Evolutionary conservation across 78 protist genomes (phyloP), one percentile per base, ranked within the genome.

Genomic region (Speleostelium caveatum): DNA sequence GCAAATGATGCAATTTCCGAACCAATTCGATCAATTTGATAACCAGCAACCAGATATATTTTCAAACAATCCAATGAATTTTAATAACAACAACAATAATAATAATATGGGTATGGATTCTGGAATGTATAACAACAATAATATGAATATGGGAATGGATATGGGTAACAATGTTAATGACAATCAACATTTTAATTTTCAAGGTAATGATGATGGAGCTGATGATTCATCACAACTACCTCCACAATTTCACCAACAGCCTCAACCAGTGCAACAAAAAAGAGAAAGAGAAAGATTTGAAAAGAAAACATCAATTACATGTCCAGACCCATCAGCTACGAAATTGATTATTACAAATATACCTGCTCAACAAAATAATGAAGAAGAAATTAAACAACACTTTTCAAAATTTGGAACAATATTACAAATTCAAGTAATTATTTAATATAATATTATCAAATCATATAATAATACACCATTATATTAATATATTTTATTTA

Each of bases 341-440:
- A 51, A 58, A 53, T 60, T 83, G 7, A 39, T 83, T 21, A 69
- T 83, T 3, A 83, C 91, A 38, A 69, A 83, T 26, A 69, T 83
- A 41, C 91, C 91, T 33, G 30, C 42, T 8, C 58, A 35, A 30
- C 39, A 22, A 12, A 83, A 83, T 32, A 30, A 12, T 32, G 91
- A 83, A 42, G 79, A 83, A 30, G 80, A 36, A n/a, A 69, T 83
- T 21, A 51, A 38, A 32, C 60, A 51, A 21, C 91, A 83, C 32
- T 83, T 83, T 62, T 36, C 55, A 56, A 83, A 83, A 42, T 83
- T 69, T 83, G 91, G 91, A 10, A 71, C 61, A 0, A 71, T 83
- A 21, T 56, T 49, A 1, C 32, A n/a, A 17, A 83, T 83, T 42
- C 59, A 62, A 19, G n/a, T n/a, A n/a, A n/a, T 8, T 49, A 49